Evolutionary conservation across 768 basidiomycete species (phyloP).

Genomic region (Xanthoconium stramineum): DNA sequence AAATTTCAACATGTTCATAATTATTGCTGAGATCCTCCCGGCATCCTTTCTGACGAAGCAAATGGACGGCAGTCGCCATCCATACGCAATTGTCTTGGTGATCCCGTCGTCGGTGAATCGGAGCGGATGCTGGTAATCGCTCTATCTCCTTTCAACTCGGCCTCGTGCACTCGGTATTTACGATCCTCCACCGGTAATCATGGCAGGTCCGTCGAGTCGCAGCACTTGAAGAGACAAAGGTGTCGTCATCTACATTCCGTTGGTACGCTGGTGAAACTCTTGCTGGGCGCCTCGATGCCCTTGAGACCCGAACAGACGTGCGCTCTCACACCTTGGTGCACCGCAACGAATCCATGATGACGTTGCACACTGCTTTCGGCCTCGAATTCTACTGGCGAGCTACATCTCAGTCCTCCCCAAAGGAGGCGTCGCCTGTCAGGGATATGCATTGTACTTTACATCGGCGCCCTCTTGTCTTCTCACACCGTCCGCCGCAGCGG

Average conservation of each 20-base stretch:
- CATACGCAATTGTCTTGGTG: background rate
- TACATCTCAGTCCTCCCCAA: background rate
- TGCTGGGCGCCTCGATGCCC: background rate
- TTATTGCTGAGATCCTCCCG: background rate
- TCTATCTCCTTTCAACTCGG: background rate
- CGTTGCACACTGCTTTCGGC: conserved; percentile 6
- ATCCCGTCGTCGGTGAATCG: background rate
- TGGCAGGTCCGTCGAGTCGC: background rate
- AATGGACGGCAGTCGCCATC: background rate
- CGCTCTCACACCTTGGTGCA: background rate
- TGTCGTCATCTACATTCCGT: background rate
- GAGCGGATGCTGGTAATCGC: background rate
- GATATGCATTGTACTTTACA: conserved; percentile 1
- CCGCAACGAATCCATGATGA: background rate
- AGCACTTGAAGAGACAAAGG: no score
- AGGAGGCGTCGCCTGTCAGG: background rate
- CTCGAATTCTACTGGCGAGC: background rate
- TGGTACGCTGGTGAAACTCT: background rate
- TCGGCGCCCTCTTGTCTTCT: background rate
- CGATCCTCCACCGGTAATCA: background rate
- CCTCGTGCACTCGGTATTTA: background rate
- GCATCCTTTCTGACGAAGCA: background rate
- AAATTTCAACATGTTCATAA: conserved; percentile 18
- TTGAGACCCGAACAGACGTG: conserved; percentile 3
- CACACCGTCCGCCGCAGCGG: background rate